Evolutionary conservation across 306 rosid genomes (phyloP), one percentile per base, ranked within the genome.

Genomic region (Citrullus colocynthis): DNA sequence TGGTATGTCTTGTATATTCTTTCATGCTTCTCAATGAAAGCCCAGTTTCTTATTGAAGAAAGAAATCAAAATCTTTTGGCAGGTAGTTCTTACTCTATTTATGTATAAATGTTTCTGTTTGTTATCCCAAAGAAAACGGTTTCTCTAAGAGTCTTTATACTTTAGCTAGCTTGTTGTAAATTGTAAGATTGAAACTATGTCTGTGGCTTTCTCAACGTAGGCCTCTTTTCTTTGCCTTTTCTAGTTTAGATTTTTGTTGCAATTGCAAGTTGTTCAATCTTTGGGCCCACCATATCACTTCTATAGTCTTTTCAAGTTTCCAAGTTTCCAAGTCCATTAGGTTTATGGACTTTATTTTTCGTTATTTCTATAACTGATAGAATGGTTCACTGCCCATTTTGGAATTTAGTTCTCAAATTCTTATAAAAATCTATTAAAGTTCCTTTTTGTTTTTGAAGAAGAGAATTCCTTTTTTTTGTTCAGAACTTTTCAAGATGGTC

Each of bases 401-500:
- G 62, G 36, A 73, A 9, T 17, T 12, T 44, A 48, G 11, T 70
- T 70, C 39, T 44, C 69, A 64, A 65, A 48, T 69, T 36, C 39
- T 69, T 14, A 64, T 24, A 18, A 7, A 58, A 30, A 75, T 13
- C 39, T 32, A 4, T 76, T 3, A 16, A 20, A 77, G 7, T 15
- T 60, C n/a, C 17, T 57, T 41, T 41, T 60, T 28, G 69, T 41
- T 63, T 24, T 67, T 45, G 11, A 15, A 32, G 30, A 39, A 80
- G 66, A 45, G 24, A 65, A 34, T 78, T 41, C 74, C 44, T 76
- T 78, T 75, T 61, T 16, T 16, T 55, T 79, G 42, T 78, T 64
- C 90, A 95, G 99, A 88, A 82, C 99, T 95, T 89, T 90, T 92
- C 88, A 95, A 95, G 91, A 95, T 95, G 99, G 99, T 92, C 74